Evolutionary conservation across 116 monocot genomes (phyloP).

Genomic region (Phalaenopsis hybrid): DNA sequence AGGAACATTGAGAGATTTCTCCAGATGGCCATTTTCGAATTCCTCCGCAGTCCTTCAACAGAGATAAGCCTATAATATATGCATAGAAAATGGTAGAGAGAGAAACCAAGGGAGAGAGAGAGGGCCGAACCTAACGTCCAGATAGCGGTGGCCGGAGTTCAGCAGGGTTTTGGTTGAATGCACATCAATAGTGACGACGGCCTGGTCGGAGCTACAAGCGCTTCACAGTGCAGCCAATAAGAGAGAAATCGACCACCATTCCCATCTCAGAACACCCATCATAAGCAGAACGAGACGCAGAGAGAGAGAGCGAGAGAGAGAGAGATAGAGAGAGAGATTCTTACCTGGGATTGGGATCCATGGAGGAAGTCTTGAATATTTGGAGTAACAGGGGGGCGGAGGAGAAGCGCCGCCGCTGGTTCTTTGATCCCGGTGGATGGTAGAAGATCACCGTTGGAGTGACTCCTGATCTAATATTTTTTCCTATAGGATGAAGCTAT

Average conservation of each 20-base stretch:
- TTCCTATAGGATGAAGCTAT: too few relatives aligned
- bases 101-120: not conserved
- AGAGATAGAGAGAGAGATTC: too few relatives aligned
- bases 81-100: not conserved
- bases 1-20: conserved; percentile 56
- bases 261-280: not conserved
- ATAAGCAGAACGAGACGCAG: not conserved
- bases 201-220: conserved; percentile 12
- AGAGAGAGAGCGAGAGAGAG: too few relatives aligned
- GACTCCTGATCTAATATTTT: too few relatives aligned
- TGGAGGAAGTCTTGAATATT: not conserved
- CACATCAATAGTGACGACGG: conserved; percentile 47
- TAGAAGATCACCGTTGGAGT: too few relatives aligned
- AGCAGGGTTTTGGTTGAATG: conserved; percentile 32
- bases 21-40: conserved; percentile 47
- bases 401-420: not conserved
- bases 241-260: not conserved
- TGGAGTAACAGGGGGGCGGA: not conserved
- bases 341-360: conserved; percentile 1
- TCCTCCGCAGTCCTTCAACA: conserved; percentile 36
- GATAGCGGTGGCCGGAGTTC: conserved; percentile 30
- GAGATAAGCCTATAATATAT: conserved; percentile 1
- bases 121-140: conserved; percentile 54
- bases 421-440: too few relatives aligned
- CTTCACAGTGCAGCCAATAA: not conserved